Evolutionary conservation across 2,329 filamentous ascomycete species (phyloP).

Genomic region (Penicillium sp.): DNA sequence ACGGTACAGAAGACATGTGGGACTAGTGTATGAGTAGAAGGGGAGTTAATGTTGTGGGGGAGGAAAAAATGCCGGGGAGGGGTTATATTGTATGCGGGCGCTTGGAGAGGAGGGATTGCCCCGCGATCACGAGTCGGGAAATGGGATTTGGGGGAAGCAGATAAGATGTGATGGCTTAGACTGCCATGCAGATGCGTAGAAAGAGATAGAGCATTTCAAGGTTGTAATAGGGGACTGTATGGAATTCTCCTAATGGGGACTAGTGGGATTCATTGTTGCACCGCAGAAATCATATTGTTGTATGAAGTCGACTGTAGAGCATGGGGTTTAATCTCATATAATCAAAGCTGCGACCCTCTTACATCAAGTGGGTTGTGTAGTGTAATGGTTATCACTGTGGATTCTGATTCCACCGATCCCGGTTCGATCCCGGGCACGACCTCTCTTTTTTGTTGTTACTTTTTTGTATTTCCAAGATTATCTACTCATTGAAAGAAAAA

Average conservation of each 20-base stretch:
- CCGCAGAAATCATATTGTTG: neutral
- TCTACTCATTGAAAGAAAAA: too few species aligned
- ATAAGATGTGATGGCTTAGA: constrained; percentile 1
- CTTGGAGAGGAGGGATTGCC: neutral
- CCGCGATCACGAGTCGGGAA: constrained; percentile 4
- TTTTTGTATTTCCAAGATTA: too few species aligned
- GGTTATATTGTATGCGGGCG: constrained; percentile 6
- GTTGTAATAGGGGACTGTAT: constrained; percentile 14
- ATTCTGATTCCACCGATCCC: too few species aligned
- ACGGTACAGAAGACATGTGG: constrained; percentile 21
- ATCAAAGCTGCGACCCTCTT: neutral
- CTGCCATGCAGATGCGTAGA: neutral
- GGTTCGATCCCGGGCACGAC: constrained; percentile 8
- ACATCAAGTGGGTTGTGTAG: neutral
- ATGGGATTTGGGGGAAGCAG: neutral
- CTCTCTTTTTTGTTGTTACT: neutral
- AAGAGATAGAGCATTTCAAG: neutral
- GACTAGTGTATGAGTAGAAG: neutral
- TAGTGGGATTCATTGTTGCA: constrained; percentile 13
- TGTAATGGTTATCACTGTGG: constrained; percentile 5
- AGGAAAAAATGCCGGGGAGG: constrained; percentile 10
- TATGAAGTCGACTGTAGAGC: too few species aligned
- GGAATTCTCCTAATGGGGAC: constrained; percentile 22
- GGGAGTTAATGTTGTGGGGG: constrained; percentile 7
- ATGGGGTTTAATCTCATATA: neutral